Base-by-base conservation (phyloP, 2,329 filamentous ascomycete genomes). In the Drechslerella dactyloides region DNA sequence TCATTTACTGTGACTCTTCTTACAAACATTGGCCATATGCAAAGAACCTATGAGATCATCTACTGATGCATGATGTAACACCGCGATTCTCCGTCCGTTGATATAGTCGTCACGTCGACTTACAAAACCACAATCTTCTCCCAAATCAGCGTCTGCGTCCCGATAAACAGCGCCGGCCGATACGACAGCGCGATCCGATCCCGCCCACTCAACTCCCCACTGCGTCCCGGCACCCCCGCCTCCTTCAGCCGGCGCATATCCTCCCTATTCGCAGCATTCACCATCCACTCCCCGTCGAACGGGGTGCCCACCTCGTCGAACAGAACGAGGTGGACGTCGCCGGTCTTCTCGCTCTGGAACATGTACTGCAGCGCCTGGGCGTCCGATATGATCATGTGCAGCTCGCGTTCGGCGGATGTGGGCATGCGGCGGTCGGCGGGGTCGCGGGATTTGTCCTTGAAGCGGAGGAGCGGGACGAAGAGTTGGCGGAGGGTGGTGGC, bases 341-440 rank as follows among this genome's bases (percentile, higher is more conserved):
- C 27, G 27, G 4, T n/a, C n/a, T 62, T 37, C 23, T 73, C 69
- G n/a, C 61, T 68, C 24, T 73, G 69, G 57, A 73, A 73, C 69
- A 73, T 73, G n/a, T 68, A 13, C 24, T 73, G 69, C 37, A 73
- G 27, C 2, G 69, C 69, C 17, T 73, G 63, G 10, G 62, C 61
- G 33, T 73, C 69, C 7, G 61, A 50, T n/a, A 68, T 30, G 19
- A 73, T 73, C 40, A 73, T 23, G 4, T 54, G 35, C 2, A 73
- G 24, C 30, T 73, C 69, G 30, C 46, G 57, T n/a, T 73, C 69
- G n/a, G 68, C 60, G 15, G 30, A 52, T 2, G 2, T 11, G 7
- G 40, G 15, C 60, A 72, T 64, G 23, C 55, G 59, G 19, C 60
- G 60, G 4, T 52, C 44, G n/a, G 5, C 6, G 15, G 23, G 0